Percentiles rank a stretch among this genome's conserved stretches.
Conservation (phyloP, 2,329 filamentous ascomycete species). For the Colletotrichum abscissum region DNA sequence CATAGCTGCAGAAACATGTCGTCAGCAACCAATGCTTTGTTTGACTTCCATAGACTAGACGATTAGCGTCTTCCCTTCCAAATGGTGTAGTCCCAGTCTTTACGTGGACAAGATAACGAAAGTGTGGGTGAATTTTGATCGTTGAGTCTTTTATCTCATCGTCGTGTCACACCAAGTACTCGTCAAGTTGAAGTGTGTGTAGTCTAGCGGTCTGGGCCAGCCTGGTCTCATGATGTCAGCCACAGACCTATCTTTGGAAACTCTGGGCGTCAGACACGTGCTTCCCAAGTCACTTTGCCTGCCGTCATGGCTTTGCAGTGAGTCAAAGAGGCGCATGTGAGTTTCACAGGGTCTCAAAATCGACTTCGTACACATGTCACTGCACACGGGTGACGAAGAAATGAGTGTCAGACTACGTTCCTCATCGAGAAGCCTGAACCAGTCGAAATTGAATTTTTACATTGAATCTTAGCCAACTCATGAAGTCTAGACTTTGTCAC, state of each 20-base stretch:
- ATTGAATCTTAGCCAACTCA: too few relatives aligned
- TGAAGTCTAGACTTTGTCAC: too few relatives aligned
- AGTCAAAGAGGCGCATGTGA: neutral
- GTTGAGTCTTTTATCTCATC: neutral
- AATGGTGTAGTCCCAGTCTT: neutral
- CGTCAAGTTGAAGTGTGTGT: neutral
- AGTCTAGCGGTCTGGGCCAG: too few relatives aligned
- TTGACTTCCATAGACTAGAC: neutral
- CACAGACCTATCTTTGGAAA: neutral
- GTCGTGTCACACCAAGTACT: neutral
- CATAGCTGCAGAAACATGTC: neutral
- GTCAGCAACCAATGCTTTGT: neutral
- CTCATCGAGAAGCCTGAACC: neutral
- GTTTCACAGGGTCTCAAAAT: neutral
- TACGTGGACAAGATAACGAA: neutral
- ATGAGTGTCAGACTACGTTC: neutral
- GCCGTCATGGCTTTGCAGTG: neutral
- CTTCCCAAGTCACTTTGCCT: neutral
- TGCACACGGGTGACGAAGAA: neutral
- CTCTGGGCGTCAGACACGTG: neutral
- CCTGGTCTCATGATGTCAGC: neutral
- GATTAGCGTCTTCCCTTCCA: neutral
- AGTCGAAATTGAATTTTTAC: too few relatives aligned
- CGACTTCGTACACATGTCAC: neutral
- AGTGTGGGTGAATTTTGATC: neutral